Evolutionary conservation across 73 alveolate species (phyloP).

Genomic region (Effrenium voratum): DNA sequence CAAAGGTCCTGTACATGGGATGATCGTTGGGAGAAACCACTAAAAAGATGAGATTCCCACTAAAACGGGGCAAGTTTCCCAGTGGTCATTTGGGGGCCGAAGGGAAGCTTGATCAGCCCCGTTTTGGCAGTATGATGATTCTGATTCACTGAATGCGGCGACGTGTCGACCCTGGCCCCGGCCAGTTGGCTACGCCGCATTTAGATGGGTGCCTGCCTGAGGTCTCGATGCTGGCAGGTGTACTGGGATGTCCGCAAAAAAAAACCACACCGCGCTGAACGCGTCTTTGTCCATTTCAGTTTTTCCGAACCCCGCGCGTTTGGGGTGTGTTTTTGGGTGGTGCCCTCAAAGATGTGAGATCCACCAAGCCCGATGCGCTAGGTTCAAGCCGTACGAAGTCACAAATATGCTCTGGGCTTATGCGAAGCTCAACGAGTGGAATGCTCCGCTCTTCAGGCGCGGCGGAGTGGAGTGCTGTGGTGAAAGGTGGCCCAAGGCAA

Average conservation of each 20-base stretch:
- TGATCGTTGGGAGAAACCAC: too few relatives aligned
- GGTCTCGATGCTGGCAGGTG: too few relatives aligned
- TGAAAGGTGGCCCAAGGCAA: too few relatives aligned
- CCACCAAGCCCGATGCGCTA: not conserved
- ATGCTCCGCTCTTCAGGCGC: not conserved
- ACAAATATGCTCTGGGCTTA: conserved; percentile 36
- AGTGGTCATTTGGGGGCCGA: too few relatives aligned
- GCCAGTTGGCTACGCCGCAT: conserved; percentile 45
- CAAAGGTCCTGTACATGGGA: too few relatives aligned
- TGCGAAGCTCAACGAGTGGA: conserved; percentile 35
- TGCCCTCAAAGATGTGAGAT: not conserved
- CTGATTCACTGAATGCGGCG: too few relatives aligned
- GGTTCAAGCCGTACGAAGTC: conserved; percentile 53
- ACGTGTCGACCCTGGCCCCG: not conserved
- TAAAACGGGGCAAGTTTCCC: too few relatives aligned
- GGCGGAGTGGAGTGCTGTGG: too few relatives aligned
- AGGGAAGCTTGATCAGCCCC: too few relatives aligned
- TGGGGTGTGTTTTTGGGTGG: not conserved
- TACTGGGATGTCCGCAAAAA: not conserved
- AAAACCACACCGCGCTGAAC: not conserved
- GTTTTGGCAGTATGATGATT: too few relatives aligned
- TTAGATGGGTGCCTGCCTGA: not conserved
- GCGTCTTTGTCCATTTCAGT: not conserved
- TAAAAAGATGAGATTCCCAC: too few relatives aligned
- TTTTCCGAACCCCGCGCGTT: not conserved